Conservation (phyloP, 768 basidiomycete genomes). For the Neoboletus subvelutipes region DNA sequence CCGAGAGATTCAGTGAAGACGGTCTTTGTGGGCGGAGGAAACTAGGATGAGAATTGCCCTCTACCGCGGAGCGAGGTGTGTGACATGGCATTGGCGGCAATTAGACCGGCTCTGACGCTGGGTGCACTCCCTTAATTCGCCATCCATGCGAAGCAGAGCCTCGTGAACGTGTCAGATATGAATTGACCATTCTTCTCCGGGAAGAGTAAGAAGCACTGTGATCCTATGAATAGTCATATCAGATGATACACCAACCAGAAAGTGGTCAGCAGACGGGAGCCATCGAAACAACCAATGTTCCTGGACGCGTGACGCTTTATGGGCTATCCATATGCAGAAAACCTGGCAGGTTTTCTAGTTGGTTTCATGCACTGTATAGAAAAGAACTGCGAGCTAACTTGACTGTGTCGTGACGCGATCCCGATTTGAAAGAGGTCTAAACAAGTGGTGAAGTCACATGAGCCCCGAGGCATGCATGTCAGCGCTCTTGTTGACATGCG, state of each 20-base stretch:
- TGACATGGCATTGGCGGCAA: constrained; percentile 5
- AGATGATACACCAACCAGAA: neutral
- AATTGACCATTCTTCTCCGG: neutral
- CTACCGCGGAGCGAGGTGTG: constrained; percentile 6
- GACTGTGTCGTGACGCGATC: neutral
- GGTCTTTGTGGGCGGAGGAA: neutral
- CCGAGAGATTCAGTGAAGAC: neutral
- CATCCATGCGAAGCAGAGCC: neutral
- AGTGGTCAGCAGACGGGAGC: neutral
- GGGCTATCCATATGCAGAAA: neutral
- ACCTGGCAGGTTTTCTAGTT: too few species aligned
- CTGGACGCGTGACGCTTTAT: neutral
- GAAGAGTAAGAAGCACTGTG: neutral
- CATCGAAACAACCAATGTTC: neutral
- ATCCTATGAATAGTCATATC: neutral
- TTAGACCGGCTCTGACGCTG: neutral
- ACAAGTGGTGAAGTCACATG: too few species aligned
- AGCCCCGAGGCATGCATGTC: too few species aligned
- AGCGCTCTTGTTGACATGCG: too few species aligned
- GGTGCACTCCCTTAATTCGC: constrained; percentile 2
- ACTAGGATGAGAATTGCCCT: neutral
- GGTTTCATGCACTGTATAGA: neutral
- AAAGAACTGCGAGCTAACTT: too few species aligned
- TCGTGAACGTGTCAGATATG: constrained; percentile 3
- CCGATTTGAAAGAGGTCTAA: too few species aligned